Conservation (phyloP, 768 basidiomycete species). For the Saitozyma sp. region DNA sequence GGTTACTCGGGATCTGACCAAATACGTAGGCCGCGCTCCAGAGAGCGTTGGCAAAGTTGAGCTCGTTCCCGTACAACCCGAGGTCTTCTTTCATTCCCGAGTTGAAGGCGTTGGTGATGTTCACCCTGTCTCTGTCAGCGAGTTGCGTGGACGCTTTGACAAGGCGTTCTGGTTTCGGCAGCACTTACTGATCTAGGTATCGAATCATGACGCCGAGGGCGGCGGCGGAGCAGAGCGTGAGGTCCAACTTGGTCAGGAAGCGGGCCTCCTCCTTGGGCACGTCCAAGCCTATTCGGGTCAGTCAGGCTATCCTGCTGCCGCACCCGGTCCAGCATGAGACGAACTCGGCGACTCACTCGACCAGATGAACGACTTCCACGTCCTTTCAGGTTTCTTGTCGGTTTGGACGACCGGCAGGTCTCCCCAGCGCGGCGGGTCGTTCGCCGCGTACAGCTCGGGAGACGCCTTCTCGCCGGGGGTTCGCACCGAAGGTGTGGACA, state of each 20-base stretch:
- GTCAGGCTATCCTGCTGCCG: too few species aligned
- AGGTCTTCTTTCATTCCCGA: slow-evolving; percentile 46
- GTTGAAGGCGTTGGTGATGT: slow-evolving; percentile 36
- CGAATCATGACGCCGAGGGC: slow-evolving; percentile 27
- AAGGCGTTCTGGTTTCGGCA: neutral
- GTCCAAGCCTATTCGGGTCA: neutral
- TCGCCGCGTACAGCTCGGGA: too few species aligned
- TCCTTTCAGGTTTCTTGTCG: too few species aligned
- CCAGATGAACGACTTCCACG: too few species aligned
- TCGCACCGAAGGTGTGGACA: too few species aligned
- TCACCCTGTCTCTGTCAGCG: slow-evolving; percentile 18
- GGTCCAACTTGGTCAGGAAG: slow-evolving; percentile 33
- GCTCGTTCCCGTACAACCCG: slow-evolving; percentile 35
- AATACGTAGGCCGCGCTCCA: slow-evolving; percentile 41
- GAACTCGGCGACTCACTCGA: too few species aligned
- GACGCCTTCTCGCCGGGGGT: too few species aligned
- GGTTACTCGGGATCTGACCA: slow-evolving; percentile 35
- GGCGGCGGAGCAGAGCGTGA: slow-evolving; percentile 21
- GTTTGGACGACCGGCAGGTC: too few species aligned
- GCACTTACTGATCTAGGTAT: slow-evolving; percentile 22
- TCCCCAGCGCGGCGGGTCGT: too few species aligned
- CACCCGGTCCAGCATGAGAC: too few species aligned
- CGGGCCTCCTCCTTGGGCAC: slow-evolving; percentile 10
- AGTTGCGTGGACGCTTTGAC: neutral
- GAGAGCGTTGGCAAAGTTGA: slow-evolving; percentile 29